Evolutionary conservation across 805 yeast species (phyloP).

Genomic region (Kuraishia borneana): DNA sequence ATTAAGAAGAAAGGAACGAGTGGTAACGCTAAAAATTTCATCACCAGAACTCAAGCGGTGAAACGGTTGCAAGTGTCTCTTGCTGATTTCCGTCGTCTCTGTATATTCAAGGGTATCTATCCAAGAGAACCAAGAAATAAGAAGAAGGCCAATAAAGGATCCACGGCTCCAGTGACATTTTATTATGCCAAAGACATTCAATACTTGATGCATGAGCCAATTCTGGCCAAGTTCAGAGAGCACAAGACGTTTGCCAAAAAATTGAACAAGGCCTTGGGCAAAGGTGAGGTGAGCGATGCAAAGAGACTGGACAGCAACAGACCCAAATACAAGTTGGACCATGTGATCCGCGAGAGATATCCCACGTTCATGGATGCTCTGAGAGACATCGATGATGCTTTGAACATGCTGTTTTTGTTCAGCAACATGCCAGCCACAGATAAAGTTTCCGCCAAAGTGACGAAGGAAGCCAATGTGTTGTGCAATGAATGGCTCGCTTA

Average conservation of each 20-base stretch:
- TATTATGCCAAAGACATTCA: conserved; percentile 92
- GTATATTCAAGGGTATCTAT: conserved; percentile 96
- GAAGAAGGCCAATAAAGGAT: conserved; percentile 94
- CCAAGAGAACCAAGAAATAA: conserved; percentile 95
- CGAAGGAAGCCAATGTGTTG: conserved; percentile 77
- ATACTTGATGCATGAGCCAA: conserved; percentile 91
- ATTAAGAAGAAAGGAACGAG: conserved; percentile 74
- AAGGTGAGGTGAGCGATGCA: conserved; percentile 87
- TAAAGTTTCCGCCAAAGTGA: conserved; percentile 65
- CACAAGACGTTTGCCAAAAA: conserved; percentile 92
- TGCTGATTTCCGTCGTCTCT: conserved; percentile 93
- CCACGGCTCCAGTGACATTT: conserved; percentile 93
- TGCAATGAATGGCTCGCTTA: conserved; percentile 95
- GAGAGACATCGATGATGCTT: conserved; percentile 90
- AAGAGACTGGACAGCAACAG: conserved; percentile 71
- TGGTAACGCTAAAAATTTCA: conserved; percentile 86
- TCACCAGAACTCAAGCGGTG: conserved; percentile 92
- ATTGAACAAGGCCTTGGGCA: conserved; percentile 78
- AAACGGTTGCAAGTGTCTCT: conserved; percentile 83
- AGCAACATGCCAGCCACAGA: conserved; percentile 93
- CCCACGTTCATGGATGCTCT: conserved; percentile 89
- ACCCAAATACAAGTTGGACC: conserved; percentile 80
- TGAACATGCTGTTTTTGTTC: conserved; percentile 89
- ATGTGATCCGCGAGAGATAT: conserved; percentile 87
- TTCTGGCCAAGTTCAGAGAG: conserved; percentile 81